Evolutionary conservation across 108 stramenopile genomes (phyloP).

Genomic region (Bacterosira constricta): DNA sequence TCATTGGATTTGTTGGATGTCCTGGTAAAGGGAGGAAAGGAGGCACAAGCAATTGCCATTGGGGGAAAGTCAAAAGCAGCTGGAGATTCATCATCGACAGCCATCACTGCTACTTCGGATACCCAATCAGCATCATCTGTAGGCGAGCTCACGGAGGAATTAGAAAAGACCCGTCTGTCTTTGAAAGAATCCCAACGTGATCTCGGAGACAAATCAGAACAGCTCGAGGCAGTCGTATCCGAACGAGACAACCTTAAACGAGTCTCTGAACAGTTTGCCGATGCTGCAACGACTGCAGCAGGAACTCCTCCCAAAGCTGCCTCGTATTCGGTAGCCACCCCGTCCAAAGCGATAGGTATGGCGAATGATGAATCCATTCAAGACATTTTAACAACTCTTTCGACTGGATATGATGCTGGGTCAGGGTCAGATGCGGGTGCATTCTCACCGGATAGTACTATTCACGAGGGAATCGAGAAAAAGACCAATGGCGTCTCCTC

Average conservation of each 20-base stretch:
- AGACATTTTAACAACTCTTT: slow-evolving; percentile 38
- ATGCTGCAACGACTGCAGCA: no score
- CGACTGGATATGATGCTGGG: slow-evolving; percentile 10
- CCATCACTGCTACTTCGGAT: background rate
- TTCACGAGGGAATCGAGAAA: background rate
- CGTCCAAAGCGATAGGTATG: slow-evolving; percentile 60
- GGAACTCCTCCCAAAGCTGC: slow-evolving; percentile 35
- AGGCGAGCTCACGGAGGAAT: slow-evolving; percentile 21
- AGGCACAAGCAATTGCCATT: slow-evolving; percentile 18
- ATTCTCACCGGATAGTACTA: background rate
- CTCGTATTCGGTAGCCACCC: slow-evolving; percentile 8
- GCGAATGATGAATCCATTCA: slow-evolving; percentile 34
- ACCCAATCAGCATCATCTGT: slow-evolving; percentile 7
- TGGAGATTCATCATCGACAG: background rate
- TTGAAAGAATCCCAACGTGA: slow-evolving; percentile 32
- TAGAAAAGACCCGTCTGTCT: slow-evolving; percentile 19
- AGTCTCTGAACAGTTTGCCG: background rate
- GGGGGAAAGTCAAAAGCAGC: background rate
- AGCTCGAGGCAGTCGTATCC: slow-evolving; percentile 29
- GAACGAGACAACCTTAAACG: slow-evolving; percentile 21
- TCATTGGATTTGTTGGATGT: slow-evolving; percentile 44
- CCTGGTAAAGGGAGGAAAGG: slow-evolving; percentile 50
- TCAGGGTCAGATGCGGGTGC: background rate
- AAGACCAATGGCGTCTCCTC: background rate
- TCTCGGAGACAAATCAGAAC: slow-evolving; percentile 35